Evolutionary conservation across 83 land plant genomes (phyloP).

Genomic region (Diphasiastrum complanatum): DNA sequence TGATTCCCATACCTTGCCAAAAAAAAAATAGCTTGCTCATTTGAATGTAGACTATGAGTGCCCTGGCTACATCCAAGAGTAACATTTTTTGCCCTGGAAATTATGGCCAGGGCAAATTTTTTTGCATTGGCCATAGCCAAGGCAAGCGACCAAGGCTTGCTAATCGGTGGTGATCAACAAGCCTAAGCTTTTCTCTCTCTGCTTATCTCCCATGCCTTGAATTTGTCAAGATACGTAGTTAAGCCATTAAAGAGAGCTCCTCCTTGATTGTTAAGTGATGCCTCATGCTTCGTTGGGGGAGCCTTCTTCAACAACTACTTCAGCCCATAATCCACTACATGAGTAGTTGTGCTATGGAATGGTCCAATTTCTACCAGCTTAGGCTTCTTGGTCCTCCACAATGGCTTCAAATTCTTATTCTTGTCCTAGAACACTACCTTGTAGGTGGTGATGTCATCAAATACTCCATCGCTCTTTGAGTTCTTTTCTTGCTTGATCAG

Average conservation of each 20-base stretch:
- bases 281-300: background rate
- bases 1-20: too few relatives aligned
- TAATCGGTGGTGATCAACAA: too few relatives aligned
- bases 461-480: background rate
- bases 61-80: too few relatives aligned
- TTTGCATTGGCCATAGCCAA: too few relatives aligned
- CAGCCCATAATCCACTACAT: constrained; percentile 5
- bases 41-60: too few relatives aligned
- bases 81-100: too few relatives aligned
- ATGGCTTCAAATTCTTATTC: background rate
- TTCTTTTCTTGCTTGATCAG: background rate
- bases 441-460: constrained; percentile 10
- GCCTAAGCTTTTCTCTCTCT: too few relatives aligned
- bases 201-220: background rate
- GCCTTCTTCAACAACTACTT: background rate
- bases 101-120: too few relatives aligned
- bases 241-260: background rate
- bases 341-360: constrained; percentile 5
- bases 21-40: too few relatives aligned
- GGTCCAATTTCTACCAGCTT: background rate
- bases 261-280: background rate
- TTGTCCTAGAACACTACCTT: constrained; percentile 6
- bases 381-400: background rate
- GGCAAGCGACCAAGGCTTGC: too few relatives aligned
- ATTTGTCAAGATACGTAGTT: constrained; percentile 2